Evolutionary conservation across 768 basidiomycete species (phyloP).

Genomic region (Trametes cinnabarina): DNA sequence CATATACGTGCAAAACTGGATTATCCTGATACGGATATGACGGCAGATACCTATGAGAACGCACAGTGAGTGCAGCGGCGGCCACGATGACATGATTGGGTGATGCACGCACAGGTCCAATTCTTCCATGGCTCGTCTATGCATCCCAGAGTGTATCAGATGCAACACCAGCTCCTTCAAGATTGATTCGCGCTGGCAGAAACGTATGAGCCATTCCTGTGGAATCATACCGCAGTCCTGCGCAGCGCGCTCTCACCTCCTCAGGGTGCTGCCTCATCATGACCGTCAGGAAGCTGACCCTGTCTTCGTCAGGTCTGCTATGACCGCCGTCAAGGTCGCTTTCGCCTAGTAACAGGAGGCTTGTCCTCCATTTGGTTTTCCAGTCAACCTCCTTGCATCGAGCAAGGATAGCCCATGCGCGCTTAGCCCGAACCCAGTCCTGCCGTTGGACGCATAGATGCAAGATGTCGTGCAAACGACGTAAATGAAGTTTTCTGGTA

Average conservation of each 20-base stretch:
- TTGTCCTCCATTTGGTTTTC: constrained; percentile 68
- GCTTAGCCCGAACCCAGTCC: constrained; percentile 60
- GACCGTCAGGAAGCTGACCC: constrained; percentile 58
- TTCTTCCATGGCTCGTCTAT: constrained; percentile 77
- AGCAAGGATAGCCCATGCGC: constrained; percentile 71
- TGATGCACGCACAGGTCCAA: constrained; percentile 66
- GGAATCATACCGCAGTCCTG: background rate
- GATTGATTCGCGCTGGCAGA: constrained; percentile 63
- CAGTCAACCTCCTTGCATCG: constrained; percentile 79
- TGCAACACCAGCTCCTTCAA: constrained; percentile 73
- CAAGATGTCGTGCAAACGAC: constrained; percentile 71
- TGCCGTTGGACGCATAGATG: constrained; percentile 67
- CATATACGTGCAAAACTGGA: constrained; percentile 75
- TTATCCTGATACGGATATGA: constrained; percentile 87
- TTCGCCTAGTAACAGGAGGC: constrained; percentile 52
- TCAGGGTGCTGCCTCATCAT: constrained; percentile 72
- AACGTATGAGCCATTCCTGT: background rate
- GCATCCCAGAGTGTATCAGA: constrained; percentile 54
- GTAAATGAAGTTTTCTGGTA: constrained; percentile 67
- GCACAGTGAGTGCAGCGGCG: constrained; percentile 1
- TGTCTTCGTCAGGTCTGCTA: constrained; percentile 32
- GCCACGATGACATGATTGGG: background rate
- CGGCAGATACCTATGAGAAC: constrained; percentile 65
- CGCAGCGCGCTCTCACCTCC: constrained; percentile 45
- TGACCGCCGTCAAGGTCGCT: constrained; percentile 24